Conservation (phyloP, 495 filamentous ascomycete genomes). For the Durotheca rogersii region DNA sequence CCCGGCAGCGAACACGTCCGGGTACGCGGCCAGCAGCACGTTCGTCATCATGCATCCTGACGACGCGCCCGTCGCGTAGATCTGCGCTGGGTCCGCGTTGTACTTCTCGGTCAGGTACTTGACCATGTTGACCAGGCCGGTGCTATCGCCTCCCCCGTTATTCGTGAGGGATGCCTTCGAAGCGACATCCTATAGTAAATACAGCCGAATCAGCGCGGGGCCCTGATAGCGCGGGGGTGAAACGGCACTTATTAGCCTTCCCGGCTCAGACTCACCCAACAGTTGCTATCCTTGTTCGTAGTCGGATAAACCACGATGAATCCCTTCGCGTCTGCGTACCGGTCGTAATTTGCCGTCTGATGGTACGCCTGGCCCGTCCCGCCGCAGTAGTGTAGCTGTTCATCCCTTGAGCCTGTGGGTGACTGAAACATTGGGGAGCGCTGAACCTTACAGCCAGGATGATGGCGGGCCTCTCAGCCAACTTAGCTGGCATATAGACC, state of each 20-base stretch:
- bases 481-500: conserved; percentile 40
- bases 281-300: conserved; percentile 43
- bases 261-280: conserved; percentile 37
- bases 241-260: neutral
- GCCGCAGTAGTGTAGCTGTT: conserved; percentile 42
- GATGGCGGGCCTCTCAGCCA: conserved; percentile 41
- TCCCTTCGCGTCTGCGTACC: conserved; percentile 42
- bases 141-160: conserved; percentile 46
- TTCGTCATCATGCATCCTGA: conserved; percentile 58
- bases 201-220: conserved; percentile 37
- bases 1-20: conserved; percentile 44
- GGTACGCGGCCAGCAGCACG: conserved; percentile 39
- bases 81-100: conserved; percentile 44
- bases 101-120: conserved; percentile 48
- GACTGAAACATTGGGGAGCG: neutral
- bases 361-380: conserved; percentile 47
- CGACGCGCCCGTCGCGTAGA: conserved; percentile 50
- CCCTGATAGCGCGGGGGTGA: conserved; percentile 9
- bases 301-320: conserved; percentile 52
- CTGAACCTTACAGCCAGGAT: conserved; percentile 40
- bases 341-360: conserved; percentile 39
- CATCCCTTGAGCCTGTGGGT: neutral
- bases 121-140: conserved; percentile 52
- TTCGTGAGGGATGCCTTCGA: conserved; percentile 42
- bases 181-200: conserved; percentile 41